phyloP scores from a whole-genome alignment of 2,329 filamentous ascomycete genomes.

The Escovopsis weberi region DNA sequence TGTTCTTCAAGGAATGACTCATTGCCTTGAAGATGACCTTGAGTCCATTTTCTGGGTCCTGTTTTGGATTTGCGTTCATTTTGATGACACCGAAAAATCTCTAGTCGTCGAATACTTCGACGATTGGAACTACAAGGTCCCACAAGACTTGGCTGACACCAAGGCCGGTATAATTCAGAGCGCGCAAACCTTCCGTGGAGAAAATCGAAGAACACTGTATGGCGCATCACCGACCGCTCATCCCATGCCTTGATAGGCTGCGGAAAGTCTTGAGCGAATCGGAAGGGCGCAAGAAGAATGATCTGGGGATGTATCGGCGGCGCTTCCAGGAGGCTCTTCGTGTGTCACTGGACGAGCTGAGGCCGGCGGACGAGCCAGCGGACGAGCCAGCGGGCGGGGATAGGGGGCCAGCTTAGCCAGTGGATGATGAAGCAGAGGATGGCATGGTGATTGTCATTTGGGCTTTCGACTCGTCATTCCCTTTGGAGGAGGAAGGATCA shows the following conservation, averaged over 20 bases:
- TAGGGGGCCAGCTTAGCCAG: no score
- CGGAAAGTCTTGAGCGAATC: background rate
- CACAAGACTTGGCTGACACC: background rate
- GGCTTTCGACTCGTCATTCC: no score
- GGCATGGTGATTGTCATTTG: no score
- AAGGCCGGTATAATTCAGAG: background rate
- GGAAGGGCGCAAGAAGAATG: background rate
- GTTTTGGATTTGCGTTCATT: slow-evolving; percentile 31
- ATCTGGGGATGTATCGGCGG: background rate
- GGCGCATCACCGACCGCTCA: background rate
- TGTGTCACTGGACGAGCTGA: no score
- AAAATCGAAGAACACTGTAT: background rate
- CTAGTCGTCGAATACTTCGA: background rate
- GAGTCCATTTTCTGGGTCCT: slow-evolving; percentile 34
- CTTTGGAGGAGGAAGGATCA: no score
- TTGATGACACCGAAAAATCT: slow-evolving; percentile 7
- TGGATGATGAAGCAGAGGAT: no score
- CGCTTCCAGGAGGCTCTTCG: no score
- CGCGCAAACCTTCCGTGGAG: background rate
- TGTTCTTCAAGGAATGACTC: slow-evolving; percentile 22
- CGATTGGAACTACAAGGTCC: background rate
- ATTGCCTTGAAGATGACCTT: slow-evolving; percentile 20
- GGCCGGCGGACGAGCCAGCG: no score
- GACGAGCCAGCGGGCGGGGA: no score
- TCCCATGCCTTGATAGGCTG: background rate